phyloP scores from a whole-genome alignment of 2,329 filamentous ascomycete genomes.

The Gaeumannomyces tritici region DNA sequence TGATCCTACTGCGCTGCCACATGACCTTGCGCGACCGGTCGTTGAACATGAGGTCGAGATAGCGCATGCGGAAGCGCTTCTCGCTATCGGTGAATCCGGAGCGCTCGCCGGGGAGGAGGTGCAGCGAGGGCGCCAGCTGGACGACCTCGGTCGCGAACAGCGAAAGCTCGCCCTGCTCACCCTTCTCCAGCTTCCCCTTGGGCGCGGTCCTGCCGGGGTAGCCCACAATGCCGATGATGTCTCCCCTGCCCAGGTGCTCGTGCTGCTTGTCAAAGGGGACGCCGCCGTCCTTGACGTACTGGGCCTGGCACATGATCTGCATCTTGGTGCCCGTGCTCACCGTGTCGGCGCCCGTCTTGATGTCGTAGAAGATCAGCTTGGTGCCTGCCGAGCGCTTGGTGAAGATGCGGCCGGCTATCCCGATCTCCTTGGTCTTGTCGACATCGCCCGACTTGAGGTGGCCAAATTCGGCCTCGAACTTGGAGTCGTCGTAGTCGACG shows the following conservation, averaged over 20 bases:
- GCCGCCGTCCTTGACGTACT: slow-evolving; percentile 60
- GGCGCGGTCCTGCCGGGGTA: slow-evolving; percentile 80
- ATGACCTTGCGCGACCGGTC: slow-evolving; percentile 76
- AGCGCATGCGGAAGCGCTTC: slow-evolving; percentile 84
- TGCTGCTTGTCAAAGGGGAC: slow-evolving; percentile 78
- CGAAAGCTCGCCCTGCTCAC: slow-evolving; percentile 82
- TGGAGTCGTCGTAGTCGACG: slow-evolving; percentile 69
- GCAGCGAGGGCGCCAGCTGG: slow-evolving; percentile 82
- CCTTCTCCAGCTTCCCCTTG: slow-evolving; percentile 71
- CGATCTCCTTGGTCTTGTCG: slow-evolving; percentile 63
- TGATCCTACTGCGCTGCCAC: slow-evolving; percentile 76
- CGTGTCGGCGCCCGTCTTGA: slow-evolving; percentile 47
- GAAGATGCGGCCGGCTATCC: slow-evolving; percentile 80
- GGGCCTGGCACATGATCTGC: slow-evolving; percentile 86
- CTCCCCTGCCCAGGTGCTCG: slow-evolving; percentile 78
- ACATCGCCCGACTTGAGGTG: slow-evolving; percentile 82
- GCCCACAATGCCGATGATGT: slow-evolving; percentile 82
- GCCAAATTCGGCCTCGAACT: slow-evolving; percentile 70
- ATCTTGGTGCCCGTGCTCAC: slow-evolving; percentile 61
- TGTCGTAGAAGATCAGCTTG: slow-evolving; percentile 89
- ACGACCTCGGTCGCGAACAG: slow-evolving; percentile 84
- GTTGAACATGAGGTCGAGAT: slow-evolving; percentile 97
- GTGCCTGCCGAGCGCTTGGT: slow-evolving; percentile 72
- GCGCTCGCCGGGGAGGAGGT: slow-evolving; percentile 81
- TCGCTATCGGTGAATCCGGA: slow-evolving; percentile 96